These are phyloP conservation scores for Polytrichum commune DNA, from an alignment of 225 moss, liverwort and hornwort genomes.

Conservation along the genomic window DNA sequence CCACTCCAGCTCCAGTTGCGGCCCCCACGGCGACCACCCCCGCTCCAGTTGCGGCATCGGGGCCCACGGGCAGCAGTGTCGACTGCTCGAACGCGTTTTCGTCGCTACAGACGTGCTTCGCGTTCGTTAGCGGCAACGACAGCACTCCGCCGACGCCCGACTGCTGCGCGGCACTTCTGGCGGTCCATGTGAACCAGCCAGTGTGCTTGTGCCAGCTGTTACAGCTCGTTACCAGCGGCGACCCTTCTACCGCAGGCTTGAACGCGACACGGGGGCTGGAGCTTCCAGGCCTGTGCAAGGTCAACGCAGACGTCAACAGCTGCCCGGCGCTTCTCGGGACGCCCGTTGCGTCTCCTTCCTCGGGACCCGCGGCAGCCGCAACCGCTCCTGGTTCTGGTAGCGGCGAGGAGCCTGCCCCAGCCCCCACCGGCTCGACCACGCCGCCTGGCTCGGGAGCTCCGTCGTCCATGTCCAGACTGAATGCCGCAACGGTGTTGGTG, in stretches of 20 bases:
- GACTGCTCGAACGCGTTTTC: conserved; percentile 37
- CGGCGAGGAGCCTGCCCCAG: background rate
- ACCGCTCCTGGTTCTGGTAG: background rate
- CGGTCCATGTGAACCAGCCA: conserved; percentile 20
- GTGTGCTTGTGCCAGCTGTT: conserved; percentile 45
- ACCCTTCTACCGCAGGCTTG: conserved; percentile 12
- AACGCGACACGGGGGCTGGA: conserved; percentile 32
- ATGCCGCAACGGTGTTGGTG: background rate
- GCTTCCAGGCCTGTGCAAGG: conserved; percentile 27
- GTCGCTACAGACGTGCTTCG: conserved; percentile 24
- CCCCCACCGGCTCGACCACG: conserved; percentile 1
- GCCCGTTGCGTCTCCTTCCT: conserved; percentile 11
- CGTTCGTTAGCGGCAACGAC: conserved; percentile 18
- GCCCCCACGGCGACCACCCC: background rate
- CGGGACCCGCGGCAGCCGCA: background rate
- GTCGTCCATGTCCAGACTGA: background rate
- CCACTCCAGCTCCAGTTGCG: conserved; percentile 7
- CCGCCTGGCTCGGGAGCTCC: conserved; percentile 7
- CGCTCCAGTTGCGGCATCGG: background rate
- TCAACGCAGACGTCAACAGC: background rate
- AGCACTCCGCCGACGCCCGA: conserved; percentile 11
- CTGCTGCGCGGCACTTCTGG: conserved; percentile 33
- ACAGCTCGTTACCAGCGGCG: conserved; percentile 1
- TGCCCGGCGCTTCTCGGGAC: conserved; percentile 38
- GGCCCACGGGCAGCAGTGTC: conserved; percentile 10